phyloP scores from a whole-genome alignment of 768 basidiomycete species.

The Serendipita sp. region DNA sequence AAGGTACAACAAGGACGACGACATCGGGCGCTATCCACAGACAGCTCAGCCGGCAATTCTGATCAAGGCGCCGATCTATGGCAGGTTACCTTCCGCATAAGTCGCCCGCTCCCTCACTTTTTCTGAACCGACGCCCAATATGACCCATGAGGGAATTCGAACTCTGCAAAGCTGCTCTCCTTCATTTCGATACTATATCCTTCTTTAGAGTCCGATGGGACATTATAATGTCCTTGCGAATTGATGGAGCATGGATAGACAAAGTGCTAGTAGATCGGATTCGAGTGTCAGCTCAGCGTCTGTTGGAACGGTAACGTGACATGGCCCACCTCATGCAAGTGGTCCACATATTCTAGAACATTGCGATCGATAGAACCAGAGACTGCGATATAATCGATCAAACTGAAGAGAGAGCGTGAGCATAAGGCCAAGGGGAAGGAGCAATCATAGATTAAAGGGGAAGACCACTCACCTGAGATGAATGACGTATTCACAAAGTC shows the following conservation, averaged over 20 bases:
- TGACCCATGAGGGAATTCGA: slow-evolving; percentile 69
- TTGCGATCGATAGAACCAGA: slow-evolving; percentile 90
- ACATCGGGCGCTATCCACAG: background rate
- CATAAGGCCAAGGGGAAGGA: background rate
- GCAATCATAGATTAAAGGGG: too few species aligned
- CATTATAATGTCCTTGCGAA: slow-evolving; percentile 68
- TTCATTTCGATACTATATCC: slow-evolving; percentile 83
- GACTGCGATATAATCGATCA: slow-evolving; percentile 88
- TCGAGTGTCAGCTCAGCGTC: background rate
- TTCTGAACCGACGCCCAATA: slow-evolving; percentile 40
- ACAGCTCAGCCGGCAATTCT: background rate
- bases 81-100: background rate
- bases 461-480: slow-evolving; percentile 41
- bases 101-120: background rate
- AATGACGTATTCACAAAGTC: slow-evolving; percentile 84
- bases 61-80: too few species aligned
- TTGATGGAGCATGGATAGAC: slow-evolving; percentile 81
- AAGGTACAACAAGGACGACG: background rate
- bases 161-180: slow-evolving; percentile 63
- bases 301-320: background rate
- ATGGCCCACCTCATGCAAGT: slow-evolving; percentile 53
- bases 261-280: slow-evolving; percentile 42
- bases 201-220: slow-evolving; percentile 56
- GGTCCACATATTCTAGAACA: slow-evolving; percentile 81
- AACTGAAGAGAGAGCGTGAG: slow-evolving; percentile 29